A percentile compares a stretch with the other conserved stretches of the same genome.
Conservation (phyloP, 2,329 filamentous ascomycete genomes). For the Talaromyces atroroseus region DNA sequence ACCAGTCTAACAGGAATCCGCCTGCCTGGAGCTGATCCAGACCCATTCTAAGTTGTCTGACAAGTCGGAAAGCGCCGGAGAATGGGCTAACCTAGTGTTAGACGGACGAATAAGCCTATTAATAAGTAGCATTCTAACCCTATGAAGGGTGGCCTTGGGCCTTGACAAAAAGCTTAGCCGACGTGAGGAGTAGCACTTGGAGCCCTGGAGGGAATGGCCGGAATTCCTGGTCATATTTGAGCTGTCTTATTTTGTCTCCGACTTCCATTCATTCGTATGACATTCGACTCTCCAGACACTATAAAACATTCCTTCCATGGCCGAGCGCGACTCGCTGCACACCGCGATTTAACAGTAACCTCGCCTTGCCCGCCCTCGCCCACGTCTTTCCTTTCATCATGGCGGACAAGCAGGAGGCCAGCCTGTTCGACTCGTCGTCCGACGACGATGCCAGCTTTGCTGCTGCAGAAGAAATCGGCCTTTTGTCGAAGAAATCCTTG, state of each 20-base stretch:
- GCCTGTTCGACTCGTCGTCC: slow-evolving; percentile 10
- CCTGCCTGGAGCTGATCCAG: not conserved
- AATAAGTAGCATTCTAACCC: not conserved
- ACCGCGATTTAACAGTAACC: not conserved
- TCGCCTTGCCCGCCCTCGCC: not conserved
- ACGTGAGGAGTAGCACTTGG: not conserved
- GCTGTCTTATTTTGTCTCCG: not conserved
- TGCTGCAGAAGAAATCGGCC: slow-evolving; percentile 11
- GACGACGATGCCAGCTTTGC: slow-evolving; percentile 8
- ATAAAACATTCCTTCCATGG: not conserved
- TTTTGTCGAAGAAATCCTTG: not conserved
- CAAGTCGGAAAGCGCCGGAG: not conserved
- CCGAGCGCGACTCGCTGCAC: not conserved
- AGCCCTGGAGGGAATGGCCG: not conserved
- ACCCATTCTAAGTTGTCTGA: no score
- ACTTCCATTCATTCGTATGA: not conserved
- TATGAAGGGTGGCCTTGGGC: not conserved
- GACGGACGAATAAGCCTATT: not conserved
- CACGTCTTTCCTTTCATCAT: not conserved
- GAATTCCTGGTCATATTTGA: not conserved
- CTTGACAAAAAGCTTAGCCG: not conserved
- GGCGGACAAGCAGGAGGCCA: slow-evolving; percentile 12
- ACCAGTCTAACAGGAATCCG: not conserved
- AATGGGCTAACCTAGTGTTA: no score
- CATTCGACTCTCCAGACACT: not conserved